Evolutionary conservation across 768 basidiomycete species (phyloP).

Genomic region (Punctularia strigosozonata): DNA sequence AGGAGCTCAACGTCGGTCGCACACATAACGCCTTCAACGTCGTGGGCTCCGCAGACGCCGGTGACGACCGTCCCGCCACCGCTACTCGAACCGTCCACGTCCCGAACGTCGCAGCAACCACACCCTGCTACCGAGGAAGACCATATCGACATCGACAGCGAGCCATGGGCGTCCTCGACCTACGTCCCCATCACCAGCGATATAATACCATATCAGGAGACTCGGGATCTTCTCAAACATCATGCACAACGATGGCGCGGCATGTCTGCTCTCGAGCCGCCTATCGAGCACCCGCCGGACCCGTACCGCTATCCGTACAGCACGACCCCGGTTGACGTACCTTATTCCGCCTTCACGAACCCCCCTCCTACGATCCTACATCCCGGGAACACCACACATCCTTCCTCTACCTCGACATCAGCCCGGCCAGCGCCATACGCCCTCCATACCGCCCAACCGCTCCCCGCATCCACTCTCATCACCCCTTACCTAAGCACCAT

Average conservation of each 20-base stretch:
- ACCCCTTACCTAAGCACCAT: conserved; percentile 55
- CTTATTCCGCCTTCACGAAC: conserved; percentile 14
- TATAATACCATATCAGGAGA: conserved; percentile 27
- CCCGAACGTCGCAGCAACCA: conserved; percentile 6
- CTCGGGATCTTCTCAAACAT: conserved; percentile 38
- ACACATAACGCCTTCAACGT: conserved; percentile 6
- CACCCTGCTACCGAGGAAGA: conserved; percentile 27
- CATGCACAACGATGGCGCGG: conserved; percentile 59
- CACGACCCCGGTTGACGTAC: conserved; percentile 23
- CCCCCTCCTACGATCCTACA: conserved; percentile 18
- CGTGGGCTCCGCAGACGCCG: conserved; percentile 12
- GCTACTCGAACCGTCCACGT: conserved; percentile 6
- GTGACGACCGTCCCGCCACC: not conserved
- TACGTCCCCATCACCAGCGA: conserved; percentile 38
- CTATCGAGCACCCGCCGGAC: conserved; percentile 12
- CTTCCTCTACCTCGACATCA: conserved; percentile 26
- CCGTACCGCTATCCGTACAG: conserved; percentile 18
- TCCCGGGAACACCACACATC: conserved; percentile 22
- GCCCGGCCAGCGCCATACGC: conserved; percentile 49
- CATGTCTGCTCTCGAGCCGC: conserved; percentile 38
- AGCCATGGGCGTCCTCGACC: conserved; percentile 30
- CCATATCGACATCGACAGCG: conserved; percentile 33
- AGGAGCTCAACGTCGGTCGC: conserved; percentile 19
- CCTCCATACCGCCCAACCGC: conserved; percentile 49
- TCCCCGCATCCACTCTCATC: conserved; percentile 45